A percentile compares a stretch with the other conserved stretches of the same genome.
These are phyloP conservation scores for Hypomontagnella monticulosa DNA, from an alignment of 495 filamentous ascomycete genomes.

Conservation along the genomic window DNA sequence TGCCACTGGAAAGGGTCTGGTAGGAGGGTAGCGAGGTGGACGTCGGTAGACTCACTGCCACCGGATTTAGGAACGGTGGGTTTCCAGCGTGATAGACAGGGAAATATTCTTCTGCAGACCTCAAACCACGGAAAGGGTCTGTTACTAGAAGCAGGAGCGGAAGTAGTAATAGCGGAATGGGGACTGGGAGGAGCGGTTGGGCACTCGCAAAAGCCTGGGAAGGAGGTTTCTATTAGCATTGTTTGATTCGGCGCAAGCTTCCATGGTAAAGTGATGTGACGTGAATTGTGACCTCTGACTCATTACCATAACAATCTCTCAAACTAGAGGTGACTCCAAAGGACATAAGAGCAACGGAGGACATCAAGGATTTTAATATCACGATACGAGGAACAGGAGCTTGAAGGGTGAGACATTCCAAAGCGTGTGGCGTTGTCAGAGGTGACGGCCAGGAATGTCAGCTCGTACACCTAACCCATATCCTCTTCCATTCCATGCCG, in stretches of 20 bases:
- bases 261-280: slow-evolving; percentile 36
- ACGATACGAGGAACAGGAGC: slow-evolving; percentile 11
- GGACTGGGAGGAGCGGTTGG: slow-evolving; percentile 31
- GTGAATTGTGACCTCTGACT: neutral
- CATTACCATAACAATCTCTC: neutral
- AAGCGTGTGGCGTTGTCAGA: slow-evolving; percentile 44
- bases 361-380: slow-evolving; percentile 29
- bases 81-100: slow-evolving; percentile 42
- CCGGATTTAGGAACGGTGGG: slow-evolving; percentile 35
- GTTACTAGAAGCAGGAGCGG: neutral
- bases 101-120: slow-evolving; percentile 41
- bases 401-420: slow-evolving; percentile 46
- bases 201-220: slow-evolving; percentile 40
- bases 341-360: neutral
- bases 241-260: slow-evolving; percentile 36
- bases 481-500: slow-evolving; percentile 6
- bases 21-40: slow-evolving; percentile 25
- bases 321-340: slow-evolving; percentile 5
- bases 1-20: slow-evolving; percentile 39
- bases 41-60: slow-evolving; percentile 32
- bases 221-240: slow-evolving; percentile 44
- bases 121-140: slow-evolving; percentile 38
- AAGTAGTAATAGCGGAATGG: slow-evolving; percentile 23
- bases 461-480: slow-evolving; percentile 35
- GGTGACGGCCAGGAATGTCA: slow-evolving; percentile 42